Base-by-base conservation (phyloP, 805 yeast species). In the Priceomyces fermenticarens region DNA sequence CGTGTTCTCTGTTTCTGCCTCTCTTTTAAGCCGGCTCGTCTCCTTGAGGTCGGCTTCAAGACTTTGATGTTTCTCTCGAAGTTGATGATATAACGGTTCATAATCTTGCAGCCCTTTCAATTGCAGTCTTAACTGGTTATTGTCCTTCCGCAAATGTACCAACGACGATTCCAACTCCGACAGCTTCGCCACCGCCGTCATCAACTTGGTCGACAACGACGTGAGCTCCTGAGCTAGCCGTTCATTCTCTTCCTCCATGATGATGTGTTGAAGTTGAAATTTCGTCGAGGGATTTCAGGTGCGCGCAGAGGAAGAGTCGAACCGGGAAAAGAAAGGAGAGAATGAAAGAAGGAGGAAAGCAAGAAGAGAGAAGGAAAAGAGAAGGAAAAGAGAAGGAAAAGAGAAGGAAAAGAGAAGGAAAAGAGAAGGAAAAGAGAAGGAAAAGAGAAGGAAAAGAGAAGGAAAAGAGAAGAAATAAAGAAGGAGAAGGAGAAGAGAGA, bases 101-200 rank as follows among this genome's bases (percentile, higher is more conserved):
- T 52, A 44, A 11, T 42, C 52, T 11, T 52, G 40, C 26, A 61
- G 35, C 8, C 51, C 51, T 25, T 58, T 44, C 36, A 46, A 52
- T 49, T 53, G 49, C 41, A 48, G 48, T 49, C 55, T 57, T 49
- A 52, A 51, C 47, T 41, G 48, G 48, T 49, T 47, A 55, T 57
- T 58, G 59, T 61, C 75, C 61, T 57, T 55, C 34, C 69, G 72
- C 35, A 67, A 55, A 12, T 54, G 65, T 2, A 63, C 54, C 3
- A 77, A 49, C 35, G 68, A 65, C 44, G 75, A 81, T 48, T 80
- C 86, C 44, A 81, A 54, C 31, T 65, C 72, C 40, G 78, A 73
- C 58, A 75, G 83, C 46, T 72, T 76, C 43, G 77, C 80, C 5
- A 80, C 75, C 13, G 82, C 77, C 26, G 82, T 81, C 29, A 81